Percentiles rank a stretch among this genome's conserved stretches.
phyloP scores from a whole-genome alignment of 768 basidiomycete species.

The Collybiopsis luxurians region DNA sequence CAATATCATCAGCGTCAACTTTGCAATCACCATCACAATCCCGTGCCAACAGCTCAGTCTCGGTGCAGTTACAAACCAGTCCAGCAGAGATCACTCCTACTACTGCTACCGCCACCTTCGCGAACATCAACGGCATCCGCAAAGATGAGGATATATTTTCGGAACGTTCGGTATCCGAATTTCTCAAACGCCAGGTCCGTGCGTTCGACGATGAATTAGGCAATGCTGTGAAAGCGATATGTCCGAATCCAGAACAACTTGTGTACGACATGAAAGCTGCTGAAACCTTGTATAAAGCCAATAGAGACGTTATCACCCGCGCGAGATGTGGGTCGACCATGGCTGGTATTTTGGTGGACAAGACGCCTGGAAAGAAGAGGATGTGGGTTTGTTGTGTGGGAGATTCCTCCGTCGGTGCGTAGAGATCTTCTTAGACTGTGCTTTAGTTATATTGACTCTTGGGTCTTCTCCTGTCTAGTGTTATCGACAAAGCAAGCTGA shows the following conservation, averaged over 20 bases:
- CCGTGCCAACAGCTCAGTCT: no score
- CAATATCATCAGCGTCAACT: neutral
- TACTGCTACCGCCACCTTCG: no score
- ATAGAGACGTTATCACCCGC: neutral
- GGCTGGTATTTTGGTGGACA: neutral
- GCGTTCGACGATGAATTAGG: neutral
- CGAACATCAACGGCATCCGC: no score
- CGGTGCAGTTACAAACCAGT: no score
- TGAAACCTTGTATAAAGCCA: neutral
- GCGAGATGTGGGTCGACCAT: slow-evolving; percentile 2
- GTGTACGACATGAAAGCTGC: neutral
- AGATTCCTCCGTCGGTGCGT: slow-evolving; percentile 3
- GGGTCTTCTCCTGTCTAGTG: neutral
- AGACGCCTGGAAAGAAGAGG: neutral
- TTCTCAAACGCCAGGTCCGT: neutral
- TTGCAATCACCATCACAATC: neutral
- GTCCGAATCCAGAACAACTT: neutral
- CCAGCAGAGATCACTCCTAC: no score
- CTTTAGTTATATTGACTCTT: no score
- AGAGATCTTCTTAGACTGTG: neutral
- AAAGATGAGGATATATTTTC: neutral
- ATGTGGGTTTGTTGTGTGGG: slow-evolving; percentile 5
- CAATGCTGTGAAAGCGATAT: neutral
- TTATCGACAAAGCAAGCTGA: neutral
- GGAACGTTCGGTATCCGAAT: neutral